Base-by-base conservation (phyloP, 1,284 basidiomycete genomes). In the Pyrrhoderma noxium region DNA sequence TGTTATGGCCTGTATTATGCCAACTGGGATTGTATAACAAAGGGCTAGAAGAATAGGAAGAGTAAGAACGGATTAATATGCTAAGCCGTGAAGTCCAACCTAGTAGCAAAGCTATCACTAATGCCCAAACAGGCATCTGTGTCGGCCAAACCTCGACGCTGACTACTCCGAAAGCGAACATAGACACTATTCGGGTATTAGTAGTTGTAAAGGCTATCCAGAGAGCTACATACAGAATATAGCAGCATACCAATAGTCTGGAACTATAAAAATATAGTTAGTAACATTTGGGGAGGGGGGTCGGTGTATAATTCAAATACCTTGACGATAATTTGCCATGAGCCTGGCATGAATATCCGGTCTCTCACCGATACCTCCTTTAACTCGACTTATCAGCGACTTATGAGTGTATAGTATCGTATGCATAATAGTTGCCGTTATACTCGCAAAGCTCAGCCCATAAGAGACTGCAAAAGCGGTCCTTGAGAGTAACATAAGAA, bases 331-430 rank as follows among this genome's bases (percentile, higher is more conserved):
- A 51, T 74, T 74, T 9, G 80, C 67, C 90, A 94, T 93, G 25
- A 93, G 70, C n/a, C 79, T 72, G 16, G 80, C 80, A 65, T 95
- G 92, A 47, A 95, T 82, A 68, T 95, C 92, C 7, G 89, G 86
- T 58, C 88, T 82, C 60, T 91, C 88, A 45, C 75, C 63, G 61
- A 85, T 72, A 9, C 80, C 75, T 31, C 77, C 73, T 22, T 88
- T 70, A 0, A 82, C 73, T 56, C 81, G 79, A 8, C 70, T 68
- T 74, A 80, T 82, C 53, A 93, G 86, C 59, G 84, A 77, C 61
- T 83, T 83, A 56, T 89, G 85, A 73, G 89, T 87, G 67, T 85
- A 86, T n/a, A 94, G 72, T 56, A 79, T 72, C 0, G 88, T 85
- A 65, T 94, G 90, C 14, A 83, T 82, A 53, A 90, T 65, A 2